Percentiles rank a stretch among this genome's conserved stretches.
Conservation (phyloP, 2,329 filamentous ascomycete genomes). For the Paraphaeosphaeria sporulosa region DNA sequence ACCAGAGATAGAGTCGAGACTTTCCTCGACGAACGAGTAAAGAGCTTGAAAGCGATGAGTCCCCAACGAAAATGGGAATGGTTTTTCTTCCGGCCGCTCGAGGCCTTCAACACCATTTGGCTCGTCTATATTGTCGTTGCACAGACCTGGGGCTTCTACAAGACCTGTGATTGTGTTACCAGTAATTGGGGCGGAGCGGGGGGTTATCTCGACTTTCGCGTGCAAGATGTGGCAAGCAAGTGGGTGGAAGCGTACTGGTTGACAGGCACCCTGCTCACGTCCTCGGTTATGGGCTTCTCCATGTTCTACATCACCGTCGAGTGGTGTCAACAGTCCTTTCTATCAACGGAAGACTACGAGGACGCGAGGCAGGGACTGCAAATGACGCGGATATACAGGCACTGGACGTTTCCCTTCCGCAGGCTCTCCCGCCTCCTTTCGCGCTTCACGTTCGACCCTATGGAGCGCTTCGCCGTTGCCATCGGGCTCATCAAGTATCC, state of each 20-base stretch:
- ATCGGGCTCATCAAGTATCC: slow-evolving; percentile 28
- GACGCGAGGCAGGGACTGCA: slow-evolving; percentile 36
- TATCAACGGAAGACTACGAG: slow-evolving; percentile 44
- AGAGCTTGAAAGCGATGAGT: slow-evolving; percentile 21
- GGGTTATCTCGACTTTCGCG: slow-evolving; percentile 53
- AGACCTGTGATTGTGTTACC: slow-evolving; percentile 53
- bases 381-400: slow-evolving; percentile 34
- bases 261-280: slow-evolving; percentile 40
- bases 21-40: slow-evolving; percentile 13
- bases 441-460: slow-evolving; percentile 19
- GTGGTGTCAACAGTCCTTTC: slow-evolving; percentile 50
- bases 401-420: slow-evolving; percentile 25
- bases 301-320: slow-evolving; percentile 50
- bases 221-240: slow-evolving; percentile 41
- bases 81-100: slow-evolving; percentile 42
- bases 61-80: slow-evolving; percentile 30
- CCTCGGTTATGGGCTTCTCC: slow-evolving; percentile 36
- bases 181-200: slow-evolving; percentile 47
- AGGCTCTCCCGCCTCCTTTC: slow-evolving; percentile 19
- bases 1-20: slow-evolving; percentile 13
- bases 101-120: slow-evolving; percentile 49
- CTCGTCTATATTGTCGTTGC: slow-evolving; percentile 48
- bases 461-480: slow-evolving; percentile 22
- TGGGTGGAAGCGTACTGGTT: slow-evolving; percentile 44
- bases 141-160: slow-evolving; percentile 53